Conservation (phyloP, 2,329 filamentous ascomycete species). For the Metarhizium anisopliae region DNA sequence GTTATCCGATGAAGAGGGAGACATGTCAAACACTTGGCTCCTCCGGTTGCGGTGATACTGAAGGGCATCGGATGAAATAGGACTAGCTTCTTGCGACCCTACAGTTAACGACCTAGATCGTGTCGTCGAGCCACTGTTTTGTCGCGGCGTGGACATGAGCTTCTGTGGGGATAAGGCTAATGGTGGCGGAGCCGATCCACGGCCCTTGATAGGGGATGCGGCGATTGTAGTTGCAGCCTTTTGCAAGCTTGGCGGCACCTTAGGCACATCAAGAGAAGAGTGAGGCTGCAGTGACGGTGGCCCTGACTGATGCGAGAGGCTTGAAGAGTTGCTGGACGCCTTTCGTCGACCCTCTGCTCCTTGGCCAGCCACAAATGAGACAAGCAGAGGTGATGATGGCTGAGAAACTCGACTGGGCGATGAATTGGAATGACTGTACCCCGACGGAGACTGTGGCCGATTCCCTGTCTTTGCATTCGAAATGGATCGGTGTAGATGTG, state of each 20-base stretch:
- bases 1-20: constrained; percentile 94
- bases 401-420: constrained; percentile 77
- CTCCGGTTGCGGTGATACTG: constrained; percentile 79
- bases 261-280: constrained; percentile 63
- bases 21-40: constrained; percentile 93
- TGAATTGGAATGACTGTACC: constrained; percentile 68
- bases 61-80: constrained; percentile 58
- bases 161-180: constrained; percentile 56
- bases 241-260: constrained; percentile 49
- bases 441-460: constrained; percentile 79
- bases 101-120: constrained; percentile 84
- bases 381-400: constrained; percentile 67
- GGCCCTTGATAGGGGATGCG: constrained; percentile 48
- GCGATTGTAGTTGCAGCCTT: constrained; percentile 48
- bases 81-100: constrained; percentile 86
- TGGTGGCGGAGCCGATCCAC: constrained; percentile 39
- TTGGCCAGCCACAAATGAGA: constrained; percentile 86
- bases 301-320: constrained; percentile 65
- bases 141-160: constrained; percentile 48
- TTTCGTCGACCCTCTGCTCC: constrained; percentile 74
- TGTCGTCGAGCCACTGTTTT: constrained; percentile 51
- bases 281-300: constrained; percentile 59
- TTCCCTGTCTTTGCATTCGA: constrained; percentile 73
- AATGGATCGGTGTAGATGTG: constrained; percentile 70
- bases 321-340: constrained; percentile 82